Base-by-base conservation (phyloP, 768 basidiomycete species). In the Termitomyces sp. region DNA sequence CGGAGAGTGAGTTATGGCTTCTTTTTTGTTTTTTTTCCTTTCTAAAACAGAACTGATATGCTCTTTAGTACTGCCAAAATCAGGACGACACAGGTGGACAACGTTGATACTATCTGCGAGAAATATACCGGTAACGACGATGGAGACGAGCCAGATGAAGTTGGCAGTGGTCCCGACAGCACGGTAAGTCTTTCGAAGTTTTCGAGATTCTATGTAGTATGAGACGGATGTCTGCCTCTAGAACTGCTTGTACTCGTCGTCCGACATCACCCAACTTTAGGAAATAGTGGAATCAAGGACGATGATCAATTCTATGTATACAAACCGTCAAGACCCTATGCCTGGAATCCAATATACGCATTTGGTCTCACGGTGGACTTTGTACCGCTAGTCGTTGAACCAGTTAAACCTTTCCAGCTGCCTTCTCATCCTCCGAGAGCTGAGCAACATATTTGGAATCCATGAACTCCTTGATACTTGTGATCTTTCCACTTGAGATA, bases 91-190 rank as follows among this genome's bases (percentile, higher is more conserved):
- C 68, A 71, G 62, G 73, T 67, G 2, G 59, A 61, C n/a, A 66
- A 64, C 55, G 73, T 76, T 15, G 68, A 67, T 14, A 70, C 66
- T n/a, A 74, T 74, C 61, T 76, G 74, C 57, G 56, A 74, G 54
- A 70, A 62, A 64, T 74, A 68, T 62, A 71, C 58, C 2, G 74
- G 74, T 9, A 74, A 76, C 60, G 63, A 67, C 60, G 59, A 56
- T 54, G 74, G 74, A 25, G 72, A 60, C 29, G 74, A 76, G 48
- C 74, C 74, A 7, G 37, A 62, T 53, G 68, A 70, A 56, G 62
- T 49, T 49, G 73, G 73, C 37, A 70, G 66, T 52, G 73, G 73
- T 40, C 69, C 73, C n/a, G 74, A 75, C 58, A 68, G 72, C 66
- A 69, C 58, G 47, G 74, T 75, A 60, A 49, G 69, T 62, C 8